Conservation (phyloP, 805 yeast genomes). For the Ogataea degrootiae region DNA sequence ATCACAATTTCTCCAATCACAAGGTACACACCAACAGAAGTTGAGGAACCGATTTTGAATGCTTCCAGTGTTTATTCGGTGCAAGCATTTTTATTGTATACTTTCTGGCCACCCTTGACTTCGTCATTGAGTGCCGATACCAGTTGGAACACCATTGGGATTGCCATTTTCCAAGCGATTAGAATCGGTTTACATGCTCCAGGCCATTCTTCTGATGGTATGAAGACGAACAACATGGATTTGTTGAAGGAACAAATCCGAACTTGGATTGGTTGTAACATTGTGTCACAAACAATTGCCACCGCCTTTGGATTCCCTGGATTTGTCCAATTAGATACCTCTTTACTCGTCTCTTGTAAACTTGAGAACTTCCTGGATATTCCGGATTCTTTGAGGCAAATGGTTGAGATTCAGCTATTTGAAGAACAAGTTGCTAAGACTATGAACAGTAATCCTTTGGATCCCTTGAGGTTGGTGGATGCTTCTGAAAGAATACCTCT, state of each 20-base stretch:
- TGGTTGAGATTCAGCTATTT: constrained; percentile 79
- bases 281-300: constrained; percentile 85
- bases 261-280: constrained; percentile 93
- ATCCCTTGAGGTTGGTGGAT: constrained; percentile 60
- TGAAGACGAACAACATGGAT: constrained; percentile 39
- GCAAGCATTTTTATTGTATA: constrained; percentile 83
- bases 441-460: constrained; percentile 64
- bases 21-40: constrained; percentile 71
- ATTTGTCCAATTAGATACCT: constrained; percentile 77
- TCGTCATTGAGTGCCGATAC: constrained; percentile 94
- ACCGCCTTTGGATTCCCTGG: constrained; percentile 94
- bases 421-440: constrained; percentile 83
- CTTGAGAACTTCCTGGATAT: constrained; percentile 40
- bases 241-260: constrained; percentile 70
- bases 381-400: constrained; percentile 60
- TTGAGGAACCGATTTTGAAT: constrained; percentile 76
- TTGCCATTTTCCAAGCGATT: constrained; percentile 89
- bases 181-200: constrained; percentile 88
- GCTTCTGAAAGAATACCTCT: constrained; percentile 72
- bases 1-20: constrained; percentile 88
- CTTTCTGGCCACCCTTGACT: constrained; percentile 95
- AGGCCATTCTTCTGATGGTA: constrained; percentile 49
- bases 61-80: constrained; percentile 91
- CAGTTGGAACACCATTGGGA: constrained; percentile 92
- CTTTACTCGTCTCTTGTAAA: constrained; percentile 51